These are phyloP conservation scores for Dictyostelium intermedium DNA, from an alignment of 78 protist species.

Conservation along the genomic window DNA sequence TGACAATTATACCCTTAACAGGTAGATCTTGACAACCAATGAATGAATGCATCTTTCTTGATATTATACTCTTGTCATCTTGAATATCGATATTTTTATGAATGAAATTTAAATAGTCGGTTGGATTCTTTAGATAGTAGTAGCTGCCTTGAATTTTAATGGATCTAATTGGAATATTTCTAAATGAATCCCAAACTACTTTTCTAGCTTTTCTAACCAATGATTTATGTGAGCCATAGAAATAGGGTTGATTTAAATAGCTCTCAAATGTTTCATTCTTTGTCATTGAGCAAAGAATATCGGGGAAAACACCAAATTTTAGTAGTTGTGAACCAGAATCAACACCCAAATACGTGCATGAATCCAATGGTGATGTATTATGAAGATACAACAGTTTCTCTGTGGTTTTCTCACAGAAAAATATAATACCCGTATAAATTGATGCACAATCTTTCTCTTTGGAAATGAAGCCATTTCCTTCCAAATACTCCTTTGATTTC, in stretches of 20 bases:
- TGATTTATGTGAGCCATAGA: background rate
- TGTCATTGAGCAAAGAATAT: constrained; percentile 23
- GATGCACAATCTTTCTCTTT: background rate
- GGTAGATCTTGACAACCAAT: background rate
- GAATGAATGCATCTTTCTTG: constrained; percentile 28
- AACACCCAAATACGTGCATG: constrained; percentile 46
- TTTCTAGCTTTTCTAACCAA: constrained; percentile 18
- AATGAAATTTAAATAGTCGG: constrained; percentile 20
- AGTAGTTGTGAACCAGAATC: constrained; percentile 29
- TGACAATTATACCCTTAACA: constrained; percentile 3
- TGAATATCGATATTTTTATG: background rate
- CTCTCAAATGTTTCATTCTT: constrained; percentile 24
- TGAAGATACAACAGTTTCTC: constrained; percentile 58
- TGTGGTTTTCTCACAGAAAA: constrained; percentile 19
- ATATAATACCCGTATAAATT: constrained; percentile 37
- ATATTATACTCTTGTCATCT: background rate
- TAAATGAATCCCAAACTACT: constrained; percentile 55
- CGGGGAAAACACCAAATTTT: constrained; percentile 49
- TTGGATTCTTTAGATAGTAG: constrained; percentile 20
- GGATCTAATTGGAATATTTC: background rate
- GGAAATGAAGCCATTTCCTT: background rate
- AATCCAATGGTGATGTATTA: constrained; percentile 46
- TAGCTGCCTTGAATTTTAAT: constrained; percentile 23
- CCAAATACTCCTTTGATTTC: background rate
- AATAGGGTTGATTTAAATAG: background rate